These are phyloP conservation scores for Reutealis trisperma DNA, from an alignment of 345 rosid species.

Conservation along the genomic window DNA sequence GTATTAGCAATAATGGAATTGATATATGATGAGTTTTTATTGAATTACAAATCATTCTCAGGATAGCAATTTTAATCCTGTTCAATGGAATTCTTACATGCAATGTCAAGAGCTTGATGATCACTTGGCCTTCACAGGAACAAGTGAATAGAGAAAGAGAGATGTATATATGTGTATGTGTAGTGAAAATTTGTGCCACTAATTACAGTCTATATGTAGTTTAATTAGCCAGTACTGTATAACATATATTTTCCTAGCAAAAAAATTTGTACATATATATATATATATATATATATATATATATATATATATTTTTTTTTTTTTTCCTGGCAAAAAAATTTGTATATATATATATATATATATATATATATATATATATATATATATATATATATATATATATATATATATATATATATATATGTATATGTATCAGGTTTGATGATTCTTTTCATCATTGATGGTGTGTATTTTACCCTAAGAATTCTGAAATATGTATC, in stretches of 20 bases:
- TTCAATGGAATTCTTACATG: slow-evolving; percentile 24
- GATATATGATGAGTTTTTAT: slow-evolving; percentile 17
- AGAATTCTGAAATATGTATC: too few species aligned
- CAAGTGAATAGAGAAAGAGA: slow-evolving; percentile 2
- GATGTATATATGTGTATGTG: neutral
- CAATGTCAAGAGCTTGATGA: slow-evolving; percentile 29
- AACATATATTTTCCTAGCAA: neutral
- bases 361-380: too few species aligned
- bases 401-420: too few species aligned
- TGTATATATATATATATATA: too few species aligned
- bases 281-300: too few species aligned
- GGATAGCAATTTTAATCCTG: slow-evolving; percentile 11
- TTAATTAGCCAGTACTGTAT: neutral
- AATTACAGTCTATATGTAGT: neutral
- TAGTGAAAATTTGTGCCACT: too few species aligned
- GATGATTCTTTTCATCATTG: neutral
- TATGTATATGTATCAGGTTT: too few species aligned
- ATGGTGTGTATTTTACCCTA: too few species aligned
- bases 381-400: too few species aligned
- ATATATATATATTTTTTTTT: too few species aligned
- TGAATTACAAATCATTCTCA: slow-evolving; percentile 22
- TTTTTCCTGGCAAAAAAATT: too few species aligned
- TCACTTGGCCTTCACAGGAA: slow-evolving; percentile 25
- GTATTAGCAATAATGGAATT: slow-evolving; percentile 17
- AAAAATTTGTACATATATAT: neutral